A percentile compares a stretch with the other conserved stretches of the same genome.
phyloP scores from a whole-genome alignment of 805 yeast species.

The Hanseniaspora vineae region DNA sequence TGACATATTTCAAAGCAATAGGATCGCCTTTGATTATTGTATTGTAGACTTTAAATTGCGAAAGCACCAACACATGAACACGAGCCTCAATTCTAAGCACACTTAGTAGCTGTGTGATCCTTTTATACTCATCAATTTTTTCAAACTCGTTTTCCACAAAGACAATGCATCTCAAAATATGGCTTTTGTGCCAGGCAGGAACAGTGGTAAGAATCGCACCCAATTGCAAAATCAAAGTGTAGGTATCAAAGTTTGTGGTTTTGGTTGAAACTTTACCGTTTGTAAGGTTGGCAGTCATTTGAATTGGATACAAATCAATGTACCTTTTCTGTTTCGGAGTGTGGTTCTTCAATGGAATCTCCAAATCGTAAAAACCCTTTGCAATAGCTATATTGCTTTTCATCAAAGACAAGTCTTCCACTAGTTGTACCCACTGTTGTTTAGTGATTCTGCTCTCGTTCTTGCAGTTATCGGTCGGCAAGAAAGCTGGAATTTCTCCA shows the following conservation, averaged over 20 bases:
- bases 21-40: slow-evolving; percentile 60
- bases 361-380: slow-evolving; percentile 60
- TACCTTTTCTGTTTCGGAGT: slow-evolving; percentile 29
- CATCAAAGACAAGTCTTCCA: slow-evolving; percentile 82
- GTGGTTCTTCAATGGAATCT: slow-evolving; percentile 40
- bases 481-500: slow-evolving; percentile 24
- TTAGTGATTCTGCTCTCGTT: slow-evolving; percentile 57
- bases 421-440: slow-evolving; percentile 79
- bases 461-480: slow-evolving; percentile 74
- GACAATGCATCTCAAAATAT: slow-evolving; percentile 65
- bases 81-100: slow-evolving; percentile 79
- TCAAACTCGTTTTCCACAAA: slow-evolving; percentile 74
- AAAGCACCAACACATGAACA: slow-evolving; percentile 59
- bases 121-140: slow-evolving; percentile 49
- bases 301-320: slow-evolving; percentile 92
- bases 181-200: slow-evolving; percentile 79
- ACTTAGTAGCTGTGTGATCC: slow-evolving; percentile 52
- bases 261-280: slow-evolving; percentile 53
- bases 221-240: slow-evolving; percentile 80
- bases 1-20: slow-evolving; percentile 33
- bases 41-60: slow-evolving; percentile 49
- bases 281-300: slow-evolving; percentile 77
- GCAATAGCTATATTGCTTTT: slow-evolving; percentile 91
- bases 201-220: slow-evolving; percentile 92
- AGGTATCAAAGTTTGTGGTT: slow-evolving; percentile 91